Evolutionary conservation across 768 basidiomycete genomes (phyloP).

Genomic region (Leccinum incarnatum): DNA sequence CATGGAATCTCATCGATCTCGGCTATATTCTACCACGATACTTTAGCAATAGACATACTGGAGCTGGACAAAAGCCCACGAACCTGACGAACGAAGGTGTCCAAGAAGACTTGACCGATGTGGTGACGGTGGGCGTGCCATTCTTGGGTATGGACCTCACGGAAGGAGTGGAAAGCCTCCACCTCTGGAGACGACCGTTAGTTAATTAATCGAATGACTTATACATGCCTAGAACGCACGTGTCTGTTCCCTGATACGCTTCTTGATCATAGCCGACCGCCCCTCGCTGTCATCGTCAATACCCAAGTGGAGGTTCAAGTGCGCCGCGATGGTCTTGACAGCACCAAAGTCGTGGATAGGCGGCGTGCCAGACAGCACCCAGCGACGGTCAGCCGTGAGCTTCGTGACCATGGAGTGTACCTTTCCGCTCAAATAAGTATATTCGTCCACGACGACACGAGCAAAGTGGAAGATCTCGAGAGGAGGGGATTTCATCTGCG

Average conservation of each 20-base stretch:
- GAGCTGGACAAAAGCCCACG: constrained; percentile 13
- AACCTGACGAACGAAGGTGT: constrained; percentile 84
- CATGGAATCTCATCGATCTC: constrained; percentile 96
- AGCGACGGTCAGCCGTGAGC: constrained; percentile 74
- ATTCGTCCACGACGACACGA: constrained; percentile 89
- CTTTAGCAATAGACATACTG: constrained; percentile 11
- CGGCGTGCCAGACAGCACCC: constrained; percentile 97
- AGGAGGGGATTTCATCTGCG: constrained; percentile 75
- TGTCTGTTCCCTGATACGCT: constrained; percentile 80
- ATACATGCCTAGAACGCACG: constrained; percentile 41
- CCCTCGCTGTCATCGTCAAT: constrained; percentile 87
- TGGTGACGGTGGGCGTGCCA: constrained; percentile 90
- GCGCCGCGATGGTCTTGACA: constrained; percentile 86
- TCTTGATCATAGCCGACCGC: constrained; percentile 70
- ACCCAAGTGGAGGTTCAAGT: constrained; percentile 88
- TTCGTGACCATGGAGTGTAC: constrained; percentile 75
- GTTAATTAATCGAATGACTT: constrained; percentile 1
- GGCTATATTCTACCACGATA: constrained; percentile 69
- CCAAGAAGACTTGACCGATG: constrained; percentile 77
- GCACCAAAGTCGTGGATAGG: constrained; percentile 89
- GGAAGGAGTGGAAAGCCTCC: constrained; percentile 95
- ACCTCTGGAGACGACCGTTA: constrained; percentile 52
- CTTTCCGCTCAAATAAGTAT: constrained; percentile 86
- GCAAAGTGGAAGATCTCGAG: constrained; percentile 92
- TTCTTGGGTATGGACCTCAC: constrained; percentile 86